Conservation (phyloP, 2,329 filamentous ascomycete species). For the Daldinia eschscholtzii region DNA sequence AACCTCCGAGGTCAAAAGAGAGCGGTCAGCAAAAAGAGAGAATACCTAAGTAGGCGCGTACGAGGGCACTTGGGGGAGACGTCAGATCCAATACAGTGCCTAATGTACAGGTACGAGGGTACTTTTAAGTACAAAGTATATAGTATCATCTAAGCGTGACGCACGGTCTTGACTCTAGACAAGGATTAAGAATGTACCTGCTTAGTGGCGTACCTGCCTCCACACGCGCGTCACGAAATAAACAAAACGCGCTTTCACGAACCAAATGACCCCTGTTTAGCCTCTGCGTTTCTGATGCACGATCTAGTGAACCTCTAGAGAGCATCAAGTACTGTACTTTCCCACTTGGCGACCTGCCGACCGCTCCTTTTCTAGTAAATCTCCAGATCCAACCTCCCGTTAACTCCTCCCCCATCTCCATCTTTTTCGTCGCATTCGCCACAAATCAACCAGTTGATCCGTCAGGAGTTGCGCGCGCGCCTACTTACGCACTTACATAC, state of each 20-base stretch:
- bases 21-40: constrained; percentile 31
- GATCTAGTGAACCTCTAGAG: constrained; percentile 32
- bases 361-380: constrained; percentile 39
- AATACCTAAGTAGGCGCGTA: not conserved
- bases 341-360: constrained; percentile 26
- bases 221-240: constrained; percentile 45
- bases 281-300: constrained; percentile 15
- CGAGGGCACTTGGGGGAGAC: not conserved
- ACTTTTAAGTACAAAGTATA: constrained; percentile 6
- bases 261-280: constrained; percentile 27
- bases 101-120: constrained; percentile 19
- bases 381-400: constrained; percentile 35
- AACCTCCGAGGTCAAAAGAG: constrained; percentile 23
- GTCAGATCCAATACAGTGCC: not conserved
- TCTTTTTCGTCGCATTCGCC: constrained; percentile 37
- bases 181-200: constrained; percentile 28
- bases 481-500: constrained; percentile 14
- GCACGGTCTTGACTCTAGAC: constrained; percentile 26
- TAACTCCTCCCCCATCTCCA: constrained; percentile 36
- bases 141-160: not conserved
- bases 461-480: constrained; percentile 39
- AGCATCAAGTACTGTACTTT: constrained; percentile 24
- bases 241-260: constrained; percentile 44
- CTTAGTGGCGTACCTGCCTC: constrained; percentile 38
- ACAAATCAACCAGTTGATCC: constrained; percentile 43